Evolutionary conservation across 306 rosid genomes (phyloP), one percentile per base, ranked within the genome.

Genomic region (Lathyrus sativus): DNA sequence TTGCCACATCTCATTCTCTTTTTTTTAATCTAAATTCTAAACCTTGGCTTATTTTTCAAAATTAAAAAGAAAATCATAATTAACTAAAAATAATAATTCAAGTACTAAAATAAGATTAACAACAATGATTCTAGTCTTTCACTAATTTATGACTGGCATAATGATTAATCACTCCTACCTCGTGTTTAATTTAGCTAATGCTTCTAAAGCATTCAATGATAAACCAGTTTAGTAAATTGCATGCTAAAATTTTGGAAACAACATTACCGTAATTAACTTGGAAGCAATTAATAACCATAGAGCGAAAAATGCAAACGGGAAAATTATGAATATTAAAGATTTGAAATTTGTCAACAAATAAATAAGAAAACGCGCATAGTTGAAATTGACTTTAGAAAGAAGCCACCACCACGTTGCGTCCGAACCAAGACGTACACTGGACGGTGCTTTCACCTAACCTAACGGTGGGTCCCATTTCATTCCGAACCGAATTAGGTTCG

Each of bases 361-460:
- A 44, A 22, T 9, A 18, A 50, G 24, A n/a, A 7, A 37, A 77
- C 78, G 71, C 74, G 74, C 51, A 59, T 2, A 45, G 54, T 71
- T 77, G 63, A 71, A 62, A 2, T 76, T 71, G 73, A 77, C 77
- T 63, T 43, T 59, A 31, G 54, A 59, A 28, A n/a, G 57, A 68
- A 65, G 35, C 57, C 55, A 41, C 74, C 69, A 3, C 62, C 49
- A 31, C 57, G 74, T 72, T 72, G 81, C 77, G 81, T 42, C 82
- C 81, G 82, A 79, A 79, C 80, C 83, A 67, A 78, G 82, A 61
- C 82, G 75, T 71, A 19, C 55, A 41, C 78, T 4, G 59, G 71
- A 78, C 74, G 82, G 82, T 65, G 81, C 29, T 24, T 65, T 65
- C 14, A 14, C 26, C 64, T 2, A 56, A 77, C 69, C 81, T 57